Percentiles rank a stretch among this genome's conserved stretches.
phyloP scores from a whole-genome alignment of 2,329 filamentous ascomycete genomes.

The Tolypocladium paradoxum region DNA sequence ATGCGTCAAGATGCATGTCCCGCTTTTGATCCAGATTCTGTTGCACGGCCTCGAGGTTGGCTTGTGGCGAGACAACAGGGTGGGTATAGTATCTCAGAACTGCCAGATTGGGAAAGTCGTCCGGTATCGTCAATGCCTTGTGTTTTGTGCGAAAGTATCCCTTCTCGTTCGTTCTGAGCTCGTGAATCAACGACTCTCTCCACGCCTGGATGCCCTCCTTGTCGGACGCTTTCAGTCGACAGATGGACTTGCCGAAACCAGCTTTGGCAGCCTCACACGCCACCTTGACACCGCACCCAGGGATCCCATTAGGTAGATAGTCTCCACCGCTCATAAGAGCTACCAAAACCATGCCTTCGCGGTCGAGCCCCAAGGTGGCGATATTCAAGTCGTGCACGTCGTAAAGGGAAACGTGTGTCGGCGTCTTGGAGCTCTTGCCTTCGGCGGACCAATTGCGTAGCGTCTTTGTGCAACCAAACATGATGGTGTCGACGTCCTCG shows the following conservation, averaged over 20 bases:
- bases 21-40: constrained; percentile 12
- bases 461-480: constrained; percentile 81
- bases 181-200: constrained; percentile 61
- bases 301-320: constrained; percentile 80
- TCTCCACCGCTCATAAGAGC: constrained; percentile 94
- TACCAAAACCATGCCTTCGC: constrained; percentile 85
- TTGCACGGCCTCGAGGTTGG: constrained; percentile 15
- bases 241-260: constrained; percentile 72
- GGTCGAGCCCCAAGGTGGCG: constrained; percentile 53
- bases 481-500: constrained; percentile 93
- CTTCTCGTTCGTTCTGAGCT: constrained; percentile 75
- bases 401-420: constrained; percentile 82
- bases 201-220: constrained; percentile 51
- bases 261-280: constrained; percentile 85
- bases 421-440: constrained; percentile 49
- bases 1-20: constrained; percentile 27
- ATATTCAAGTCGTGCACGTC: constrained; percentile 45
- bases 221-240: constrained; percentile 51
- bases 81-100: constrained; percentile 81
- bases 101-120: constrained; percentile 68
- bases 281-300: constrained; percentile 76
- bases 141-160: constrained; percentile 70
- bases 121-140: constrained; percentile 62
- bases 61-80: constrained; percentile 67
- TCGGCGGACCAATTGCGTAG: constrained; percentile 78